Base-by-base conservation (phyloP, 164 flowering plant genomes). In the Chimonanthus salicifolius region DNA sequence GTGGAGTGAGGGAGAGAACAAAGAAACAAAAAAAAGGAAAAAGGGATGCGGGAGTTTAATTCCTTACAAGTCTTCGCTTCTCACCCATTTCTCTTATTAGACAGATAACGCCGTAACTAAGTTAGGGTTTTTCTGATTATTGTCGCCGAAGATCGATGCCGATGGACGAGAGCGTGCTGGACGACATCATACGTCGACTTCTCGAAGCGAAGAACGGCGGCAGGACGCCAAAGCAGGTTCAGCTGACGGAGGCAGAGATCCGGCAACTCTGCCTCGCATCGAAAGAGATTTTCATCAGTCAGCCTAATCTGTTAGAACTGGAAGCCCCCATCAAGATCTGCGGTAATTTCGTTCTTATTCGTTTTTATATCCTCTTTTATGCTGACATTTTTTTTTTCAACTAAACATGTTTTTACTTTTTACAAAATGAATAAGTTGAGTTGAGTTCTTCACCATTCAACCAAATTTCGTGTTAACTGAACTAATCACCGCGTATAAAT, bases 281-380 rank as follows among this genome's bases (percentile, higher is more conserved):
- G 7, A 89, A 79, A 80, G 92, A 87, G 77, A 77, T 89, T 49
- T 88, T 90, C 50, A 81, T 87, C 20, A 73, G 81, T 58, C 96
- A 91, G 77, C 93, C 93, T 15, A 91, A 89, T 79, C 88, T 91
- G 9, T 85, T 91, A 7, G 92, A 89, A 80, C 89, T 91, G 13
- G 92, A 89, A 82, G 93, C 93, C 63, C 96, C 96, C 1, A 84
- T 91, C 18, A 89, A 91, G 75, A 89, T 91, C 66, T 91, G 93
- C 46, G 96, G 96, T 91, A 91, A 71, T 7, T 21, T 58, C 16
- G n/a, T 44, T 8, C 43, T 54, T 54, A 6, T 10, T 54, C 5
- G 7, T 5, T 49, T 49, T 2, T 49, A 49, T 49, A 5, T 49
- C 9, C 2, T n/a, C 60, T 3, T 54, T n/a, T 11, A 11, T 54